A percentile compares a stretch with the other conserved stretches of the same genome.
Evolutionary conservation across 140 eudicot genomes (phyloP).

Genomic region (Bidens hawaiensis): DNA sequence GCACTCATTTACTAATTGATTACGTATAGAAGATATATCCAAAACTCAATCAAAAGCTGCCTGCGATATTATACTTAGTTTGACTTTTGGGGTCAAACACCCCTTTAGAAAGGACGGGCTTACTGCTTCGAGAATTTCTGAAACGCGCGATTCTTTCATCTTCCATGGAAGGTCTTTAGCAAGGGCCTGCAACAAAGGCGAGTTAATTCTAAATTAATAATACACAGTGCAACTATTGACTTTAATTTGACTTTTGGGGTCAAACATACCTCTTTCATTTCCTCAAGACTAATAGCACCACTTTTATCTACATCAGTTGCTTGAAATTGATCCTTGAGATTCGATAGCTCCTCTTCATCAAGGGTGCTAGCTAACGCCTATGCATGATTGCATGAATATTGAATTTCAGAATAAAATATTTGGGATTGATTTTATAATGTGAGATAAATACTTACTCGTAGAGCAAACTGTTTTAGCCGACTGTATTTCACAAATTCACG

Average conservation of each 20-base stretch:
- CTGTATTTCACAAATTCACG: constrained; percentile 90
- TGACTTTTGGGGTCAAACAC: too few relatives aligned
- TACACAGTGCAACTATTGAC: background rate
- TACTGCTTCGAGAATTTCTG: constrained; percentile 92
- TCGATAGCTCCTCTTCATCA: constrained; percentile 77
- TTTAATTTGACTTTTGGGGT: constrained; percentile 8
- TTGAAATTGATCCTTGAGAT: constrained; percentile 80
- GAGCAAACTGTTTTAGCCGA: constrained; percentile 83
- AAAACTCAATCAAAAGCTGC: too few relatives aligned
- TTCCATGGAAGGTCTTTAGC: constrained; percentile 98
- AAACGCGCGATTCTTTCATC: constrained; percentile 83
- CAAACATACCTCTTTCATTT: constrained; percentile 74
- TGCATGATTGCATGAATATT: background rate
- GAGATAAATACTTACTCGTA: constrained; percentile 45
- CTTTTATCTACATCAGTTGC: constrained; percentile 92
- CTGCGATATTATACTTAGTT: too few relatives aligned
- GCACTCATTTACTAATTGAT: too few relatives aligned
- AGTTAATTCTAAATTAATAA: background rate
- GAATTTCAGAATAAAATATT: constrained; percentile 1
- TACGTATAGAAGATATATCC: too few relatives aligned
- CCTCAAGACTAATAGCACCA: constrained; percentile 91
- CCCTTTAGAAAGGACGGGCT: constrained; percentile 1
- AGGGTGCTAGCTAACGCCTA: constrained; percentile 93
- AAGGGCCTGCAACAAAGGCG: constrained; percentile 56
- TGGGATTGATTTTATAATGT: background rate